Percentiles rank a stretch among this genome's conserved stretches.
These are phyloP conservation scores for Yamadazyma olivae DNA, from an alignment of 805 yeast genomes.

Conservation along the genomic window DNA sequence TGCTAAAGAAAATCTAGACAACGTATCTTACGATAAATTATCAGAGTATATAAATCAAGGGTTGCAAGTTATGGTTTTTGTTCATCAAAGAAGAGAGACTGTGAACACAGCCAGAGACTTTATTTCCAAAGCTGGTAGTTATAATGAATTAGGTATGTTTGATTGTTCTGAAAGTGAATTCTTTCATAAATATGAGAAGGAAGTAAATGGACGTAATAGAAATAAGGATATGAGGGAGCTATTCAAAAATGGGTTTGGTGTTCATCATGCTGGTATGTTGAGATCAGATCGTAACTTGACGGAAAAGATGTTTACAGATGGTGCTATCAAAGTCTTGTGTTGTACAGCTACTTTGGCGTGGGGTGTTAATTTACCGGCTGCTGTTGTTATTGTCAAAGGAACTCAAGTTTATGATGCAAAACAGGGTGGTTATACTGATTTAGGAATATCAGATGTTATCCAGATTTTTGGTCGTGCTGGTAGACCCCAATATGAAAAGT, in stretches of 20 bases:
- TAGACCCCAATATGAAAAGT: slow-evolving; percentile 91
- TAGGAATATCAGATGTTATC: slow-evolving; percentile 94
- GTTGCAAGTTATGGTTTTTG: slow-evolving; percentile 94
- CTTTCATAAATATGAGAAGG: slow-evolving; percentile 52
- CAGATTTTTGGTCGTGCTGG: slow-evolving; percentile 99
- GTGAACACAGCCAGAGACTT: slow-evolving; percentile 74
- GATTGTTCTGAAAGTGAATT: slow-evolving; percentile 48
- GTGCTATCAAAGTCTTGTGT: slow-evolving; percentile 84
- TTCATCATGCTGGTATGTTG: slow-evolving; percentile 97
- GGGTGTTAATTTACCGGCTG: slow-evolving; percentile 99
- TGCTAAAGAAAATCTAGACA: slow-evolving; percentile 70
- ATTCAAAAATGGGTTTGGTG: slow-evolving; percentile 79
- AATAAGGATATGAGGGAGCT: slow-evolving; percentile 80
- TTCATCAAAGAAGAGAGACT: slow-evolving; percentile 93
- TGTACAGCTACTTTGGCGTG: slow-evolving; percentile 98
- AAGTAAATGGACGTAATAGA: slow-evolving; percentile 62
- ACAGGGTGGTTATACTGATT: slow-evolving; percentile 89
- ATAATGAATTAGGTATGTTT: slow-evolving; percentile 55
- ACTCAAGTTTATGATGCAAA: slow-evolving; percentile 94
- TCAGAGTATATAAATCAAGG: slow-evolving; percentile 64
- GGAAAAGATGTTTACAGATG: slow-evolving; percentile 80
- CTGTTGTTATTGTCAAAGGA: slow-evolving; percentile 94
- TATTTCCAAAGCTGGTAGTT: slow-evolving; percentile 62
- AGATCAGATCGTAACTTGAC: slow-evolving; percentile 86
- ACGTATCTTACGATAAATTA: slow-evolving; percentile 72